Percentiles rank a stretch among this genome's conserved stretches.
Evolutionary conservation across 768 basidiomycete genomes (phyloP).

Genomic region (Boletus sensibilis): DNA sequence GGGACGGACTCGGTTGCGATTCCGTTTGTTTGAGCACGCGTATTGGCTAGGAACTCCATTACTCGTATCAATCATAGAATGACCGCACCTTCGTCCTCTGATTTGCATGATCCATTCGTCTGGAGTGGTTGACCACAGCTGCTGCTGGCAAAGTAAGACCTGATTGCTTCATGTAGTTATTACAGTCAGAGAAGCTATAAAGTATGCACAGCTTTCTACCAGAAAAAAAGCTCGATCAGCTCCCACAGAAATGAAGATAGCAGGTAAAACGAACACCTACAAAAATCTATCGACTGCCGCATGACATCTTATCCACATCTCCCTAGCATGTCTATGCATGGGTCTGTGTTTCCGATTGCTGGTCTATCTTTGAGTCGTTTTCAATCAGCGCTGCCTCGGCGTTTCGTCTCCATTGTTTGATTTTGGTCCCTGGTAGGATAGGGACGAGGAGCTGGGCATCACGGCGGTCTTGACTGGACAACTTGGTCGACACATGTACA

Average conservation of each 20-base stretch:
- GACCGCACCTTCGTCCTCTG: no score
- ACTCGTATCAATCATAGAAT: neutral
- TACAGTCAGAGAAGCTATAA: neutral
- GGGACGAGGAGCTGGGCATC: constrained; percentile 29
- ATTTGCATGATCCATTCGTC: neutral
- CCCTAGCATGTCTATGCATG: neutral
- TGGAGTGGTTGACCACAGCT: neutral
- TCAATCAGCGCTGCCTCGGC: constrained; percentile 4
- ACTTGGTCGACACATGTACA: constrained; percentile 25
- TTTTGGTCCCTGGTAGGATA: constrained; percentile 23
- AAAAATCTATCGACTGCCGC: neutral
- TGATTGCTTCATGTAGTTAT: neutral
- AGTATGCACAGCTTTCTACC: neutral
- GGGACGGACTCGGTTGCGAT: neutral
- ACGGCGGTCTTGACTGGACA: constrained; percentile 24
- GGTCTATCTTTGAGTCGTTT: neutral
- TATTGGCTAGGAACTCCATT: neutral
- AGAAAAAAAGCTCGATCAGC: neutral
- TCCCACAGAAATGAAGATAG: neutral
- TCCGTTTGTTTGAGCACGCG: neutral
- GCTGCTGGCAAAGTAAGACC: neutral
- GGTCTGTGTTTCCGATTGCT: neutral
- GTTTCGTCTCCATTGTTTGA: constrained; percentile 28
- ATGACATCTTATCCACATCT: neutral
- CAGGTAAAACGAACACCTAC: neutral